Base-by-base conservation (phyloP, 2,329 filamentous ascomycete genomes). In the Macrophomina phaseolina region DNA sequence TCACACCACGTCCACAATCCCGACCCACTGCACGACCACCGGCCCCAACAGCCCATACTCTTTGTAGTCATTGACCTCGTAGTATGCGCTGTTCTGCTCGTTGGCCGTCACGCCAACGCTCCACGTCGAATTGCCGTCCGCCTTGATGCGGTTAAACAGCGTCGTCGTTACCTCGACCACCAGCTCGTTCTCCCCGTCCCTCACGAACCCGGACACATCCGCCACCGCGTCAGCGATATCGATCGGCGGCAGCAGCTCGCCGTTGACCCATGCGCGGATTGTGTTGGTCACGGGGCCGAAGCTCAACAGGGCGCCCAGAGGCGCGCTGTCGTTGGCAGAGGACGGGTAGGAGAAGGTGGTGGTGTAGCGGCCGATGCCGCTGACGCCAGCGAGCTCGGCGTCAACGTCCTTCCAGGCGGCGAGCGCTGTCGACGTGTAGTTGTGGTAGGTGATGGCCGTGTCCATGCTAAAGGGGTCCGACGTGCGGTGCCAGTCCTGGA, bases 401-500 rank as follows among this genome's bases (percentile, higher is more conserved):
- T 70, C 68, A 18, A 81, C 75, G 3, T 73, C 40, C 8, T 70
- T 70, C 80, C 80, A 82, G 2, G 80, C 73, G 4, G 73, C 32
- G 0, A 81, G 72, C 1, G 69, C 51, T 14, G 62, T n/a, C 40
- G 67, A 65, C 4, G 63, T 32, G 38, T 79, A 69, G 3, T 68
- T 68, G 69, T 76, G 73, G 1, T 65, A 52, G 6, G 66, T 69
- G 52, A 69, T 67, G 55, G 75, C 79, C 1, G 73, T 75, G 58
- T 79, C 79, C 30, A 71, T 46, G 16, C 74, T 68, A n/a, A 65
- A 76, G 9, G 79, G 67, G 63, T 82, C 71, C 5, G 70, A 48
- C 0, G 79, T 79, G 5, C 79, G 73, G 6, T 71, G 70, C 80
- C 80, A 82, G 67, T 77, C 74, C 68, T 82, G 79, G 12, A 78